Evolutionary conservation across 2,329 filamentous ascomycete genomes (phyloP), one percentile per base, ranked within the genome.

Genomic region (Graphium sp.): DNA sequence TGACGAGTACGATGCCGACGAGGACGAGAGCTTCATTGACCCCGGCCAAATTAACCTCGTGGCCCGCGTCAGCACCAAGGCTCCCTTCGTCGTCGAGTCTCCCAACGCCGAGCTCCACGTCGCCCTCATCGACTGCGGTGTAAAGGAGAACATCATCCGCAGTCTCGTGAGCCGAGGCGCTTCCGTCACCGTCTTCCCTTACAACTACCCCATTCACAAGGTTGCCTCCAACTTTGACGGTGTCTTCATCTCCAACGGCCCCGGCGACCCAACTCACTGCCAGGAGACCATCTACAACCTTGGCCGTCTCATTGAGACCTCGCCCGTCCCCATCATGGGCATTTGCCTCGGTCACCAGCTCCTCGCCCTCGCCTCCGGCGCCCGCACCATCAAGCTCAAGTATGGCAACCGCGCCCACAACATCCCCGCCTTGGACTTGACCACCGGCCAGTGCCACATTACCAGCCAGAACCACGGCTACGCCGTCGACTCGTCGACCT

Each of bases 401-500:
- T 98, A 94, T 55, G 89, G 89, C 47, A 98, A 98, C 69, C 80
- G 89, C 42, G 89, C 85, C 12, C 89, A 95, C 66, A 98, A 98
- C 66, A 95, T 95, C 44, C 89, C 89, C 7, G 84, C 85, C 35
- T 63, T 95, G 33, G 87, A 95, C 50, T 64, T 94, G 51, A 93
- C 81, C 35, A 95, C 87, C 21, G 87, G 89, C 33, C 83, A 87
- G 54, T 95, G 89, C 72, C 87, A 95, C 63, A 95, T 95, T 54
- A 95, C 87, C 34, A 85, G 77, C 52, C 89, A 98, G 65, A 95
- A 95, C 62, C 89, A 95, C 58, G 89, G 89, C 37, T 98, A 95
- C 46, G 89, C 87, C 24, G 81, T 98, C 34, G 87, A 95, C 47
- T 70, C 80, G 5, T 65, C 67, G 34, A 93, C 83, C 8, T 64